Evolutionary conservation across 805 yeast species (phyloP), one percentile per base, ranked within the genome.

Genomic region (Myxozyma kluyveri): DNA sequence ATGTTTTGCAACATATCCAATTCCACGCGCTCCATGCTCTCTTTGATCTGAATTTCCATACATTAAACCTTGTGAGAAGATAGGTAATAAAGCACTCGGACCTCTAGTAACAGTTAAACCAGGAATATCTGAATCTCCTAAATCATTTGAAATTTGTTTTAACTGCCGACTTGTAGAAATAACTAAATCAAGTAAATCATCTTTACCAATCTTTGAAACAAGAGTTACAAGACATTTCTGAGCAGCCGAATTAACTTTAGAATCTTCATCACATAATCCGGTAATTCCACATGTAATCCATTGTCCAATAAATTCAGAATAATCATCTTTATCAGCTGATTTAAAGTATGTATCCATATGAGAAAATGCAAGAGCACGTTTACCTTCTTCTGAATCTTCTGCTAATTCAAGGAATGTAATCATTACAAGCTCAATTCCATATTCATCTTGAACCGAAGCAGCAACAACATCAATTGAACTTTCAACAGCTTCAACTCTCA

Each of bases 1-100:
- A 63, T 88, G 82, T 42, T 83, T 85, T 42, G 90, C 86, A 52
- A 93, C 72, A 64, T 84, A 90, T 3, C 96, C 93, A 63, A 93
- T 88, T 51, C 88, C 96, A 64, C 84, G 72, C 0, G 99, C 98
- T 27, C 96, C 80, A 24, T 75, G 72, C 67, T 90, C 97, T 69
- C 93, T 83, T 65, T 85, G 91, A 45, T 83, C 88, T 56, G 81
- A 76, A 47, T 79, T 79, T 59, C 99, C 99, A 69, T 89, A 88
- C 95, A 91, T 88, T 64, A 93, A 78, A 56, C 98, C 98, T 67
- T 91, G 96, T 61, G 88, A 73, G 74, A 93, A 93, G 47, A 95
- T 80, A 26, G 99, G 99, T 61, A 93, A 75, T 36, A 93, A 71
- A 70, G 95, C 85, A 65, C 79, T 82, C 54, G 96, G 95, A 45